Base-by-base conservation (phyloP, 257 asterid species). In the Echites panduratus region DNA sequence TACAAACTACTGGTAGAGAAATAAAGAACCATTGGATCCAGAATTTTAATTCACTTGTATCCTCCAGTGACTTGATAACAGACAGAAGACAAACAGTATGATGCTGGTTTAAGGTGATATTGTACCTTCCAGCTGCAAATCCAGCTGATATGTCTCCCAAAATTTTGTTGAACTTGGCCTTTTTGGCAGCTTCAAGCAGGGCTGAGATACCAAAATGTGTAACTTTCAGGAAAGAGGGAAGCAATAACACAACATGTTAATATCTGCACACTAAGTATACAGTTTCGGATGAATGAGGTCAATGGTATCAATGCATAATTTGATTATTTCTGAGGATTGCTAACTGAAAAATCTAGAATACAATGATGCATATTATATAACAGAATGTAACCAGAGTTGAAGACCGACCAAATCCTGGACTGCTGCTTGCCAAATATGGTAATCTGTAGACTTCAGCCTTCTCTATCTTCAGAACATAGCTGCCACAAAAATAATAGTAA, bases 361-460 rank as follows among this genome's bases (percentile, higher is more conserved):
- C 9, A 35, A 29, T 69, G 10, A 26, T 63, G 9, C 13, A 26
- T 11, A 64, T 16, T 20, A 64, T 20, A 64, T 38, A 58, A 8
- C 27, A 63, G 43, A 26, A 38, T 48, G n/a, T 63, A 70, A 68
- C 68, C 19, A 44, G 79, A 70, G 24, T 70, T 73, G 22, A 77
- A 70, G 70, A 80, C 95, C 27, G 64, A 94, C 98, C 98, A 77
- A 94, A 94, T 81, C 98, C 98, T 41, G 98, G 98, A 70, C 89
- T 97, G 77, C 97, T 85, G 96, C 98, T 88, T 19, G 90, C 45
- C 78, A 94, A 83, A 82, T 94, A 94, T 71, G 98, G 98, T 76
- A 94, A 84, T 72, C 98, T 87, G 78, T 94, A 94, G 41, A 94
- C 97, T 65, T 94, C 98, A 59, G 98, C 98, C 88, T 94, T 94